A percentile compares a stretch with the other conserved stretches of the same genome.
Conservation (phyloP, 257 asterid genomes). For the Rehmannia glutinosa region DNA sequence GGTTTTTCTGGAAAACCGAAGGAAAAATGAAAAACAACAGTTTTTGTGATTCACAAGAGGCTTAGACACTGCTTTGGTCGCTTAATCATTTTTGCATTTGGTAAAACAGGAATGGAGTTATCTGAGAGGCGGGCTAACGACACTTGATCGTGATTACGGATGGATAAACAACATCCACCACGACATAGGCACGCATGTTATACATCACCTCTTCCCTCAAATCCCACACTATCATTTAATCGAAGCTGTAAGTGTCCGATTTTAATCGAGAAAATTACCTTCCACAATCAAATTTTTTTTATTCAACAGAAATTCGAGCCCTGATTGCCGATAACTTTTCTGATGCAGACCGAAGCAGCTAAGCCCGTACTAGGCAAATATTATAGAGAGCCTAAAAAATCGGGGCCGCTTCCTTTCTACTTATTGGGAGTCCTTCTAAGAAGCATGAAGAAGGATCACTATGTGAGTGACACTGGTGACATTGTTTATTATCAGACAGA, state of each 20-base stretch:
- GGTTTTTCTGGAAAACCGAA: no score
- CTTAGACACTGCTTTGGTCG: not conserved
- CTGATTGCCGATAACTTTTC: not conserved
- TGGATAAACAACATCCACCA: conserved; percentile 91
- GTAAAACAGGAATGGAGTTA: conserved; percentile 81
- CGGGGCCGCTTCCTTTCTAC: conserved; percentile 66
- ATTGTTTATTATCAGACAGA: conserved; percentile 66
- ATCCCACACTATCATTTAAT: conserved; percentile 82
- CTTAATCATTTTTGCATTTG: not conserved
- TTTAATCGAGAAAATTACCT: not conserved
- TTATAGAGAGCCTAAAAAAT: conserved; percentile 70
- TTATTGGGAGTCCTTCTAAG: conserved; percentile 52
- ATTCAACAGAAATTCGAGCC: no score
- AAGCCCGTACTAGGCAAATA: conserved; percentile 75
- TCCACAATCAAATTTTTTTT: not conserved
- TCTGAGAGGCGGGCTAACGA: conserved; percentile 84
- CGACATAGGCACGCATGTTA: conserved; percentile 87
- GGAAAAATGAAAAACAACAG: not conserved
- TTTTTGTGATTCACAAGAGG: no score
- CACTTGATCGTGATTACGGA: conserved; percentile 84
- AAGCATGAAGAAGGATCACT: conserved; percentile 75
- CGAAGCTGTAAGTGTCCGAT: conserved; percentile 67
- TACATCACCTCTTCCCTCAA: conserved; percentile 94
- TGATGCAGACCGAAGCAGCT: conserved; percentile 72
- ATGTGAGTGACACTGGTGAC: conserved; percentile 67